Conservation (phyloP, 805 yeast genomes). For the Osmozyma mogii region DNA sequence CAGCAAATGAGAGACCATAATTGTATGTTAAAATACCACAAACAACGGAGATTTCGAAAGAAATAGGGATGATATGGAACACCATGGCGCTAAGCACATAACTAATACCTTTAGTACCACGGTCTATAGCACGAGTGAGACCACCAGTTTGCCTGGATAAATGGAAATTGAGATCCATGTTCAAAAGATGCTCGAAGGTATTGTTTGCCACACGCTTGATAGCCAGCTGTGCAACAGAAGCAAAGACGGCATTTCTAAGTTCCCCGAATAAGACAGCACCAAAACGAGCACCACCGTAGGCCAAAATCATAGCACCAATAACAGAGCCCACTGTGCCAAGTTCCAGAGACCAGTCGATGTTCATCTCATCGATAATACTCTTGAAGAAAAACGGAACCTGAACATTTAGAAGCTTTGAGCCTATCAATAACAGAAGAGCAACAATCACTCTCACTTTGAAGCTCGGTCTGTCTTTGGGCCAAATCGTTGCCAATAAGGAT, state of each 20-base stretch:
- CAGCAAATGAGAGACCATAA: constrained; percentile 84
- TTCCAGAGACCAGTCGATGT: constrained; percentile 68
- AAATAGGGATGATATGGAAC: constrained; percentile 90
- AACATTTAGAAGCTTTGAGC: constrained; percentile 80
- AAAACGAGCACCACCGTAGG: constrained; percentile 90
- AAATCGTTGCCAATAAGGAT: constrained; percentile 60
- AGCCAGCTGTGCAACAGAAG: constrained; percentile 91
- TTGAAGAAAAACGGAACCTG: constrained; percentile 94
- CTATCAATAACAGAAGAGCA: constrained; percentile 67
- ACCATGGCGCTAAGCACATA: constrained; percentile 93
- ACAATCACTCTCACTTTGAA: constrained; percentile 67
- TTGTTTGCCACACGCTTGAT: constrained; percentile 82
- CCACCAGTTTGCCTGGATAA: constrained; percentile 93
- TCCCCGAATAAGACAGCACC: constrained; percentile 95
- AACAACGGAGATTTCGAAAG: constrained; percentile 87
- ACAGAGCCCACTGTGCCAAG: constrained; percentile 60
- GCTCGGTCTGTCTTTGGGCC: constrained; percentile 70
- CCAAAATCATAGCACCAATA: constrained; percentile 60
- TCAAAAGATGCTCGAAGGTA: constrained; percentile 77
- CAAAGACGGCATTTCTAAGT: constrained; percentile 89
- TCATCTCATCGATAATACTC: constrained; percentile 84
- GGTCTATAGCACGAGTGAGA: constrained; percentile 87
- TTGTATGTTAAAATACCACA: constrained; percentile 91
- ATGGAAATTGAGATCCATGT: constrained; percentile 85
- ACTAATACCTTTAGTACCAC: constrained; percentile 96